phyloP scores from a whole-genome alignment of 1,284 basidiomycete genomes.

The Marasmius tenuissimus region DNA sequence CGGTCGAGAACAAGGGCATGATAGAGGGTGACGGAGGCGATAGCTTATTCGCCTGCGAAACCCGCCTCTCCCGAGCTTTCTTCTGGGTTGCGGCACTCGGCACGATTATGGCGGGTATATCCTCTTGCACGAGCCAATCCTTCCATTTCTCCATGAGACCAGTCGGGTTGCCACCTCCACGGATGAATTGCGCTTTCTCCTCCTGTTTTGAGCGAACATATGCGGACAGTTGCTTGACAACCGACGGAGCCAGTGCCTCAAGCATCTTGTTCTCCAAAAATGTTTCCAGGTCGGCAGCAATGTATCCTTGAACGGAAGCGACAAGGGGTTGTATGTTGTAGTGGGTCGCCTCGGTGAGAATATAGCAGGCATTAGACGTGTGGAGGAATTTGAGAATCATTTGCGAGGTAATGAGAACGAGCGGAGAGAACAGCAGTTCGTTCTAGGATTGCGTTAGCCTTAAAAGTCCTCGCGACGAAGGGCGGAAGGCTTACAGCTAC shows the following conservation, averaged over 20 bases:
- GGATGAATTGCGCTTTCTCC: conserved; percentile 64
- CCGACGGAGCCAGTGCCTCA: conserved; percentile 68
- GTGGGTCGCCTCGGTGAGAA: conserved; percentile 83
- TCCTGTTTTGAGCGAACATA: conserved; percentile 67
- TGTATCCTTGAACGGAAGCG: conserved; percentile 78
- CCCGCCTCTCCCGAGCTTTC: conserved; percentile 32
- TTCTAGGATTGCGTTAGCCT: conserved; percentile 50
- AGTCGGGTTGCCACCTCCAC: conserved; percentile 58
- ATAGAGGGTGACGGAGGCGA: conserved; percentile 42
- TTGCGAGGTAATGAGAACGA: conserved; percentile 82
- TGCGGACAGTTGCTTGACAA: conserved; percentile 68
- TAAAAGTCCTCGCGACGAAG: not conserved
- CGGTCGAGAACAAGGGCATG: conserved; percentile 24
- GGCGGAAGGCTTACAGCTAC: conserved; percentile 61
- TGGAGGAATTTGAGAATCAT: conserved; percentile 73
- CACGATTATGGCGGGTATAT: conserved; percentile 72
- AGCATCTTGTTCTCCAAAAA: conserved; percentile 83
- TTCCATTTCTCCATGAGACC: conserved; percentile 65
- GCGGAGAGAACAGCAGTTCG: conserved; percentile 84
- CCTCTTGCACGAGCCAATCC: conserved; percentile 80
- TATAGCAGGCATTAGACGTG: conserved; percentile 77
- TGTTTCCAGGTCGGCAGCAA: conserved; percentile 84
- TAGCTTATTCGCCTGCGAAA: conserved; percentile 38
- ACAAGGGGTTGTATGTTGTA: conserved; percentile 76
- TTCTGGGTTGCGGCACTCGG: conserved; percentile 27